Base-by-base conservation (phyloP, 2,329 filamentous ascomycete species). In the Dactylellina haptotyla region DNA sequence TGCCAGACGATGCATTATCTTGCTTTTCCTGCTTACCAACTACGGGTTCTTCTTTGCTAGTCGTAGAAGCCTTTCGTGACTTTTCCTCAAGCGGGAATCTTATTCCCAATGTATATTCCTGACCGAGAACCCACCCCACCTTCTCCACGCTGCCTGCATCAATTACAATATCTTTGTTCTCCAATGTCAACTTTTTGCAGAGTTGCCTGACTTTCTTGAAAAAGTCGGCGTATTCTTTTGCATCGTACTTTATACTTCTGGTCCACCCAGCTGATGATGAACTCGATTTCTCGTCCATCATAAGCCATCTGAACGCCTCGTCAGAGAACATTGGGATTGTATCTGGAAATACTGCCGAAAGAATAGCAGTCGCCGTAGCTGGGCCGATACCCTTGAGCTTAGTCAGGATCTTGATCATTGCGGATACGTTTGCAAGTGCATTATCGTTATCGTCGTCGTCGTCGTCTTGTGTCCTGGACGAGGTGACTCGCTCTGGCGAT, bases 271-370 rank as follows among this genome's bases (percentile, higher is more conserved):
- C 51, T 23, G 82, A 80, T 0, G 78, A 80, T 61, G n/a, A n/a
- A n/a, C 82, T 84, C 41, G 82, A 81, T 0, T n/a, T n/a, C n/a
- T 84, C 84, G n/a, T 80, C 79, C 78, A 85, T 86, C 77, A 86
- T 86, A 4, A 90, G 81, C 90, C 90, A 94, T 76, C 88, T 85
- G 78, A 88, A 94, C 2, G 89, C 84, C 80, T 95, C 91, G 78
- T 96, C 92, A 1, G 88, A 90, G 81, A 94, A 94, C 83, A 94
- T 94, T 1, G 90, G 85, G 53, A 88, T 83, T 10, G 81, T 80
- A 0, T 83, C 80, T 0, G 88, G 85, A 71, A 88, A 84, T 75
- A 88, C 85, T 3, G 90, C 86, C 3, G 88, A 86, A 1, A 95
- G 84, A 0, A 94, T 81, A 30, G 95, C 85, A 0, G 90, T 91